These are phyloP conservation scores for Paraphaeosphaeria sporulosa DNA, from an alignment of 2,329 filamentous ascomycete genomes.

Conservation along the genomic window DNA sequence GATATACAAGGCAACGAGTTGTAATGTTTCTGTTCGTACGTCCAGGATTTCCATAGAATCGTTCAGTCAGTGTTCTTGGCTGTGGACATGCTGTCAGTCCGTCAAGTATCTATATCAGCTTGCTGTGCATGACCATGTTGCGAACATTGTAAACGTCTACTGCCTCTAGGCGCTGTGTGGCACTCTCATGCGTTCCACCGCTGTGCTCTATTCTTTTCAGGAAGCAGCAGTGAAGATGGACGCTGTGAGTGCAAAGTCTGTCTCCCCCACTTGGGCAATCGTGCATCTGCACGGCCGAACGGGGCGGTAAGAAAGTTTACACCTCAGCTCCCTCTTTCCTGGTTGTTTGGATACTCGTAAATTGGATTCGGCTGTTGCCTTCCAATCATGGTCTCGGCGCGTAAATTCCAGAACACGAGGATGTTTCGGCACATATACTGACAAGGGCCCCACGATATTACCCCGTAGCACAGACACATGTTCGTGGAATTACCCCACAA, in stretches of 20 bases:
- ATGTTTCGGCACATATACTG: conserved; percentile 13
- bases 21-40: not conserved
- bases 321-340: not conserved
- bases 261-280: conserved; percentile 3
- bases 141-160: not conserved
- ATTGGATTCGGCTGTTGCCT: conserved; percentile 9
- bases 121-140: not conserved
- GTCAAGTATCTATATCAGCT: not conserved
- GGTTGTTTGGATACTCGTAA: not conserved
- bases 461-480: conserved; percentile 11
- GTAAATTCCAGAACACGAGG: conserved; percentile 15
- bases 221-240: not conserved
- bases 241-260: not conserved
- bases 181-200: not conserved
- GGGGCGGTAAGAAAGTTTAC: not conserved
- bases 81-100: too few relatives aligned
- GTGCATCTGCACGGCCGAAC: conserved; percentile 7
- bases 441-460: conserved; percentile 13
- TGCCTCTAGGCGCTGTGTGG: not conserved
- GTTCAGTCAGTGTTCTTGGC: not conserved
- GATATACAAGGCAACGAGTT: too few relatives aligned
- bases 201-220: not conserved
- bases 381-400: conserved; percentile 12
- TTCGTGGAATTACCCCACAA: conserved; percentile 10
- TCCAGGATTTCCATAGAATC: not conserved